Conservation (phyloP, 352 stramenopile species). For the Heterotrichella gracilis region DNA sequence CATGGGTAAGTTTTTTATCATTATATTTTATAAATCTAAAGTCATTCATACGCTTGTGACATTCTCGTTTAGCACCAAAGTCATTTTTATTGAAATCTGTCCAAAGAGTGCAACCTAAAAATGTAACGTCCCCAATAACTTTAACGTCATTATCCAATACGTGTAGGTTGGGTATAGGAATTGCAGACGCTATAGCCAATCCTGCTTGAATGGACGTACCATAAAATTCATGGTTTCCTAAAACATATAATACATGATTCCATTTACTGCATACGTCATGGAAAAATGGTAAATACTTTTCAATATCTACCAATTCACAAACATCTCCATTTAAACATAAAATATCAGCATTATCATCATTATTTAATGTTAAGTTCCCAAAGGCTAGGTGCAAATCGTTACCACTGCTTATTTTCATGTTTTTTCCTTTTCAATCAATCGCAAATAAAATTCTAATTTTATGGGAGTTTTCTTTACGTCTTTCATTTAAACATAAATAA, state of each 20-base stretch:
- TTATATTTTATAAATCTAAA: constrained; percentile 10
- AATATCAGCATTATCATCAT: constrained; percentile 11
- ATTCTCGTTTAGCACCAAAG: background rate
- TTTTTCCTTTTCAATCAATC: too few relatives aligned
- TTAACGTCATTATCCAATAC: background rate
- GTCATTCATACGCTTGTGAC: constrained; percentile 9
- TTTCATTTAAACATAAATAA: too few relatives aligned
- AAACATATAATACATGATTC: background rate
- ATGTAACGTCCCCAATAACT: background rate
- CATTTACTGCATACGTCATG: background rate
- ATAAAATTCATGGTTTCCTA: background rate
- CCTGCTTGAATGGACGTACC: background rate
- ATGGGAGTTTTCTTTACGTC: too few relatives aligned
- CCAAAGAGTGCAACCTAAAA: background rate
- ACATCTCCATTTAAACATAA: background rate
- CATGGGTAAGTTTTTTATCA: background rate
- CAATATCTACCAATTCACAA: background rate
- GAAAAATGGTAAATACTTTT: constrained; percentile 10
- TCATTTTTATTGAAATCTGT: background rate
- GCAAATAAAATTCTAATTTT: too few relatives aligned
- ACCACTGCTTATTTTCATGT: background rate
- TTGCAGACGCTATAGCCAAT: background rate
- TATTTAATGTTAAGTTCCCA: background rate
- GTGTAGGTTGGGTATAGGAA: background rate
- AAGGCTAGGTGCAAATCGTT: background rate